Evolutionary conservation across 225 moss, liverwort and hornwort genomes (phyloP).

Genomic region (Straminergon stramineum): DNA sequence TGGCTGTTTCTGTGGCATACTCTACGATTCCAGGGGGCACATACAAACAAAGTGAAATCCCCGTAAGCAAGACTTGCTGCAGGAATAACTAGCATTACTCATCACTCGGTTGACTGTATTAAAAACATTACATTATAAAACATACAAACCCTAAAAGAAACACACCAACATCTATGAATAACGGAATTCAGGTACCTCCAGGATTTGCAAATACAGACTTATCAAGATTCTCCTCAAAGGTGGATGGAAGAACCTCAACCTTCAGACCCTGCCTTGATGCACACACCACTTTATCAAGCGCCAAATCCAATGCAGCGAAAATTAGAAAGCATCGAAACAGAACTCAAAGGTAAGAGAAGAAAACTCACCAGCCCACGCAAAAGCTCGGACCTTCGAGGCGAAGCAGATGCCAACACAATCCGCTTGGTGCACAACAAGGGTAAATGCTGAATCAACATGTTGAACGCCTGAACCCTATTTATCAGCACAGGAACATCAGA

Average conservation of each 20-base stretch:
- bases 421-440: constrained; percentile 76
- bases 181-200: constrained; percentile 48
- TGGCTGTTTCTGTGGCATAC: constrained; percentile 84
- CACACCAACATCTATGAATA: neutral
- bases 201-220: constrained; percentile 67
- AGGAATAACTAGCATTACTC: neutral
- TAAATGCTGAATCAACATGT: constrained; percentile 97
- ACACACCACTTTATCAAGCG: neutral
- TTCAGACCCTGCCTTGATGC: constrained; percentile 58
- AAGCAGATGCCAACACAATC: constrained; percentile 88
- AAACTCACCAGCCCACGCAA: constrained; percentile 64
- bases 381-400: constrained; percentile 92
- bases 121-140: neutral
- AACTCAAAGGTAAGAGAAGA: neutral
- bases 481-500: neutral
- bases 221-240: constrained; percentile 86
- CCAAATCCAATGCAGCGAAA: neutral
- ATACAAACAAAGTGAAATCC: neutral
- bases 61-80: neutral
- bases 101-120: neutral
- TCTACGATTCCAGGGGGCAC: constrained; percentile 30
- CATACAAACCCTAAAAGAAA: neutral
- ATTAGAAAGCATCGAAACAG: neutral
- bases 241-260: constrained; percentile 69
- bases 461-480: neutral